phyloP scores from a whole-genome alignment of 495 filamentous ascomycete species.

The Cercophora newfieldiana region DNA sequence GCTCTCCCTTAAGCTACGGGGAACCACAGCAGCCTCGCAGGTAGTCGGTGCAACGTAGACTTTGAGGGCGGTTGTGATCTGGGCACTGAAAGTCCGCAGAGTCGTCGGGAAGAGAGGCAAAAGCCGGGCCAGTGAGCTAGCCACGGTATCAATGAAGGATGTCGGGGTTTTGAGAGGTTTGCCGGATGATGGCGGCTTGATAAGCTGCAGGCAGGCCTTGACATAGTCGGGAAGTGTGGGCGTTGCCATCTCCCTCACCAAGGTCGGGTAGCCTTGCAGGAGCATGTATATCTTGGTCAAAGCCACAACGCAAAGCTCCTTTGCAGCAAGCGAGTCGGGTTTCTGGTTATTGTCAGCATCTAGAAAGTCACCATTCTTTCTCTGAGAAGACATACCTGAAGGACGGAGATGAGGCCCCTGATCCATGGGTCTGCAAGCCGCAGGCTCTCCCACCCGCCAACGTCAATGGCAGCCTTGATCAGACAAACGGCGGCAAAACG shows the following conservation, averaged over 20 bases:
- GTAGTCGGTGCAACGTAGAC: conserved; percentile 59
- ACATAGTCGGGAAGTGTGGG: conserved; percentile 75
- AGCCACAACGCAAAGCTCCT: conserved; percentile 71
- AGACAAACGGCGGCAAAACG: conserved; percentile 76
- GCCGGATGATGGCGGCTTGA: conserved; percentile 50
- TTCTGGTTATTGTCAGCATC: conserved; percentile 51
- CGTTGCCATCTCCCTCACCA: conserved; percentile 85
- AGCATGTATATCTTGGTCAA: conserved; percentile 79
- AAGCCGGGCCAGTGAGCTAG: conserved; percentile 59
- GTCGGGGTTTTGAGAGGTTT: conserved; percentile 38
- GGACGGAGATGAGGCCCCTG: conserved; percentile 64
- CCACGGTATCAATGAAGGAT: conserved; percentile 60
- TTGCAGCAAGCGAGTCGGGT: conserved; percentile 69
- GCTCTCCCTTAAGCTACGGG: conserved; percentile 49
- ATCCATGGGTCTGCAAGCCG: conserved; percentile 71
- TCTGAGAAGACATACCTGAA: conserved; percentile 56
- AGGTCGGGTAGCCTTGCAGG: conserved; percentile 74
- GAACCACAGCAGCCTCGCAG: conserved; percentile 43
- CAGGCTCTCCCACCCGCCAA: conserved; percentile 76
- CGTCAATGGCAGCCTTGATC: conserved; percentile 77
- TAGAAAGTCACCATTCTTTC: background rate
- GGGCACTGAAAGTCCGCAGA: conserved; percentile 69
- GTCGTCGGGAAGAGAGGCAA: conserved; percentile 76
- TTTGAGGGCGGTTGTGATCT: conserved; percentile 61
- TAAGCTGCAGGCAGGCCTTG: conserved; percentile 67